Evolutionary conservation across 106 monocot species (phyloP).

Genomic region (Hemerocallis citrina): DNA sequence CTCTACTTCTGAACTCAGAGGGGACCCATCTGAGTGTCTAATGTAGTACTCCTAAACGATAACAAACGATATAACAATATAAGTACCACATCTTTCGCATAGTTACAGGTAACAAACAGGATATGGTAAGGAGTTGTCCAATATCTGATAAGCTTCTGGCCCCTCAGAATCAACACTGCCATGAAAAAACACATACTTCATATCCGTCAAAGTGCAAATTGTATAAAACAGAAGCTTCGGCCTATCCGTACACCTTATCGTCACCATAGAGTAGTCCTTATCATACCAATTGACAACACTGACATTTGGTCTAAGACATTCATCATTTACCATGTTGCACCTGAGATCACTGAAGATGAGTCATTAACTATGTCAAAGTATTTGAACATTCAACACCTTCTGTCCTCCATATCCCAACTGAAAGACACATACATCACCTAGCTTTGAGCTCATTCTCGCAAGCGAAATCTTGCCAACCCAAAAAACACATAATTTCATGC

Average conservation of each 20-base stretch:
- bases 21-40: constrained; percentile 73
- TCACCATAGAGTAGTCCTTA: constrained; percentile 90
- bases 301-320: constrained; percentile 46
- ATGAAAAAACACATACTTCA: constrained; percentile 97
- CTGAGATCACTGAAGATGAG: too few relatives aligned
- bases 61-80: constrained; percentile 13
- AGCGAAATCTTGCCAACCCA: too few relatives aligned
- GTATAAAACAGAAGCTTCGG: constrained; percentile 93
- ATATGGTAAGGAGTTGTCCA: neutral
- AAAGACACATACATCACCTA: too few relatives aligned
- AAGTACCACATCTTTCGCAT: neutral
- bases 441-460: too few relatives aligned
- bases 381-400: too few relatives aligned
- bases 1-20: constrained; percentile 80
- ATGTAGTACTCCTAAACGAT: constrained; percentile 75
- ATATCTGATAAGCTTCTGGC: constrained; percentile 90
- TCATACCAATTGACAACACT: constrained; percentile 63
- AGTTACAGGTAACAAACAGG: neutral
- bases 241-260: constrained; percentile 74
- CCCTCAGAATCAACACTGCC: constrained; percentile 53
- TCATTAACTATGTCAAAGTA: too few relatives aligned
- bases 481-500: too few relatives aligned
- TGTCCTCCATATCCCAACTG: too few relatives aligned
- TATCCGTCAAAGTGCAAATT: constrained; percentile 89
- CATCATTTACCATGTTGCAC: too few relatives aligned